Conservation (phyloP, 2,329 filamentous ascomycete genomes). For the Fusarium pininemorale region DNA sequence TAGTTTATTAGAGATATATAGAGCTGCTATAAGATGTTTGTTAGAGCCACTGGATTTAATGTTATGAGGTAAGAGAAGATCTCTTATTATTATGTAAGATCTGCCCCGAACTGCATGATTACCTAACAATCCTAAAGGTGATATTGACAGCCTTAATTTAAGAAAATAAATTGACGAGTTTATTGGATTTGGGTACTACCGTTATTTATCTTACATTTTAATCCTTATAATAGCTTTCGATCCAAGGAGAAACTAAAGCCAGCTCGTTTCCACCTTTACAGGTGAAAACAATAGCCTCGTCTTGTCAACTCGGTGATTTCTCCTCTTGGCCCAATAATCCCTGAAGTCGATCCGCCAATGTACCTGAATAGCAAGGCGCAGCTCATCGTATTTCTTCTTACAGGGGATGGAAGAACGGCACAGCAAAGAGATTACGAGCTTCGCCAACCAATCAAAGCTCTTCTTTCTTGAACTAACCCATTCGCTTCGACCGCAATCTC, state of each 20-base stretch:
- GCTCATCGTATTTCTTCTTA: neutral
- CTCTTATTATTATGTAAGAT: rapidly evolving
- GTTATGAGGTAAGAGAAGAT: no score
- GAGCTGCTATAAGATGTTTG: rapidly evolving
- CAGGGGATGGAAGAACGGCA: neutral
- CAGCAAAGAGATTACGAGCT: neutral
- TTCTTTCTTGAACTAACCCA: neutral
- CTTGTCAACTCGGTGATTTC: neutral
- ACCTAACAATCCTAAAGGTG: no score
- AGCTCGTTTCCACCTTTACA: neutral
- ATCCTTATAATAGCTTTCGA: neutral
- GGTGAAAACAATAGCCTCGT: neutral
- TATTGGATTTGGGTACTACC: rapidly evolving
- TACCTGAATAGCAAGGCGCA: neutral
- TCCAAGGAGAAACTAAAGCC: rapidly evolving
- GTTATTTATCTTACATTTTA: rapidly evolving
- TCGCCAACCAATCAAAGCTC: neutral
- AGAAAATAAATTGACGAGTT: neutral
- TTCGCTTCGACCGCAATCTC: neutral
- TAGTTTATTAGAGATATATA: neutral
- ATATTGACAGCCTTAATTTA: no score
- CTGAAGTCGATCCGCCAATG: neutral
- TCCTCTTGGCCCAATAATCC: neutral
- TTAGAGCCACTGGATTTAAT: rapidly evolving
- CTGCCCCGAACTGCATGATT: no score